phyloP scores from a whole-genome alignment of 345 rosid genomes.

The Alliaria petiolata region DNA sequence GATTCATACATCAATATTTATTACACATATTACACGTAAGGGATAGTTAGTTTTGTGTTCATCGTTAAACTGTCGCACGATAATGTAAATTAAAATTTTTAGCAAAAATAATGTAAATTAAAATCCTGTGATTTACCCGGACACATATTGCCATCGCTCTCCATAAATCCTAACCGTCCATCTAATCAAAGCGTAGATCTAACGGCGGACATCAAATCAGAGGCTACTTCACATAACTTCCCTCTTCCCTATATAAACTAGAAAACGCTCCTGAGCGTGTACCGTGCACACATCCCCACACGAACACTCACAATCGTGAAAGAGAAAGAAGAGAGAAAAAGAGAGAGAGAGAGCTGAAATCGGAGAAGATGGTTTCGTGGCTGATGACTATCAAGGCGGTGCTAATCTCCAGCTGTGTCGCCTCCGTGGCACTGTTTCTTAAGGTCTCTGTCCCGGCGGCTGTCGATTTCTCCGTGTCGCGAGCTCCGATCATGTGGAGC shows the following conservation, averaged over 20 bases:
- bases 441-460: conserved; percentile 24
- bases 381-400: conserved; percentile 27
- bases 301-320: conserved; percentile 5
- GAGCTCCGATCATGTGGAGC: conserved; percentile 30
- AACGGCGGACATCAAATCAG: background rate
- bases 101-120: too few species aligned
- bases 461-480: conserved; percentile 22
- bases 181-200: conserved; percentile 4
- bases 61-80: background rate
- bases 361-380: conserved; percentile 30
- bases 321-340: background rate
- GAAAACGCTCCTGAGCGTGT: background rate
- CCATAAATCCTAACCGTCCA: conserved; percentile 5
- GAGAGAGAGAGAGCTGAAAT: background rate
- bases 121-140: background rate
- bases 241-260: conserved; percentile 24
- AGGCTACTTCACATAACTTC: background rate
- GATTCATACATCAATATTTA: background rate
- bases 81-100: too few species aligned
- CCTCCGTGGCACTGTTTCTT: conserved; percentile 12
- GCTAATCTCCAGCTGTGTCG: conserved; percentile 27
- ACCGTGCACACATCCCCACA: conserved; percentile 25
- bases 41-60: background rate
- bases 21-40: conserved; percentile 12
- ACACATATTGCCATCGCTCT: conserved; percentile 16